These are phyloP conservation scores for Antitrichia curtipendula DNA, from an alignment of 225 moss, liverwort and hornwort genomes.

Conservation along the genomic window DNA sequence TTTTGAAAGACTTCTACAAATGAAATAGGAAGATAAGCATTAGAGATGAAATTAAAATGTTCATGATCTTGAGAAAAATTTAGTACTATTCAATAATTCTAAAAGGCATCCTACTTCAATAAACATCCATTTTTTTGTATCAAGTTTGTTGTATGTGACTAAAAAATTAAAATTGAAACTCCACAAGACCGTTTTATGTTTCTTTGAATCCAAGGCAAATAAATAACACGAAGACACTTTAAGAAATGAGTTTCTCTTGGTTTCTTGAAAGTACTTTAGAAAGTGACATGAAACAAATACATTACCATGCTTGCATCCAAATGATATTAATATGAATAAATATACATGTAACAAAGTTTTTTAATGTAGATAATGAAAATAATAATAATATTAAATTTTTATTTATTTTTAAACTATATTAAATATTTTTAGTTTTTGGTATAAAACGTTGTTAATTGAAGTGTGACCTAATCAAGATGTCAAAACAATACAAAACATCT, in stretches of 20 bases:
- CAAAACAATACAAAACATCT: too few relatives aligned
- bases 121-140: neutral
- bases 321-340: too few relatives aligned
- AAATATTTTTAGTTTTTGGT: too few relatives aligned
- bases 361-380: neutral
- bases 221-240: neutral
- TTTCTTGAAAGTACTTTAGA: too few relatives aligned
- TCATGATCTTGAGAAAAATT: neutral
- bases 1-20: neutral
- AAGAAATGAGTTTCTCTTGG: neutral
- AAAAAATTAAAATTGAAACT: neutral
- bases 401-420: too few relatives aligned
- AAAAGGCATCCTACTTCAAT: neutral
- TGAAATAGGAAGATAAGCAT: neutral
- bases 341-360: accelerated
- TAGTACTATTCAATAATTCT: neutral
- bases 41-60: neutral
- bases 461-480: too few relatives aligned
- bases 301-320: neutral
- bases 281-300: neutral
- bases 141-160: neutral
- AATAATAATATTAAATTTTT: too few relatives aligned
- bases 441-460: too few relatives aligned
- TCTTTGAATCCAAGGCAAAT: neutral
- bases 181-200: neutral